phyloP scores from a whole-genome alignment of 73 alveolate species.

The Halteria grandinella region DNA sequence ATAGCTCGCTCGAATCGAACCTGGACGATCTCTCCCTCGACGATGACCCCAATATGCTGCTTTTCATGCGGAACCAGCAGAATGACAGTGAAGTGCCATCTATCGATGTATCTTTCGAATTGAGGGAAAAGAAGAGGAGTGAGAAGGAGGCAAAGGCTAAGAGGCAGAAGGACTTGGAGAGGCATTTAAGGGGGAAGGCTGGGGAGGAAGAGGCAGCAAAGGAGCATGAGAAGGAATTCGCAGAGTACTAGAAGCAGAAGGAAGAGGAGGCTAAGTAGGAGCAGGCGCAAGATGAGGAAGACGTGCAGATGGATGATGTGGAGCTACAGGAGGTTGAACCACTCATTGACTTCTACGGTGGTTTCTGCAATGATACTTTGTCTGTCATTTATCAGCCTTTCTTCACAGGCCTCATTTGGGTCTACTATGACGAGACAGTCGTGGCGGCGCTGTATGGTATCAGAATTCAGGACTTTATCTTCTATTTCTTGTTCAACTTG shows the following conservation, averaged over 20 bases:
- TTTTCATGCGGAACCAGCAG: not conserved
- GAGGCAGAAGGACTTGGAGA: constrained; percentile 2
- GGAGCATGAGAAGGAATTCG: constrained; percentile 36
- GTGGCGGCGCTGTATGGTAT: constrained; percentile 79
- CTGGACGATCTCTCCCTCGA: constrained; percentile 5
- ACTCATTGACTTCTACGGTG: constrained; percentile 46
- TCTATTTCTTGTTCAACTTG: constrained; percentile 80
- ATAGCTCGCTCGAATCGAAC: constrained; percentile 1
- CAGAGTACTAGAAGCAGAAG: constrained; percentile 17
- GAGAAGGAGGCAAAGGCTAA: constrained; percentile 28
- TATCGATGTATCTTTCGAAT: constrained; percentile 13
- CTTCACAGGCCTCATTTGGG: constrained; percentile 75
- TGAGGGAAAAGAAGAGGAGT: too few species aligned
- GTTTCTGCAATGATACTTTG: constrained; percentile 67
- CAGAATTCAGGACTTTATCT: constrained; percentile 70
- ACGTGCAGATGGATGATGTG: constrained; percentile 56
- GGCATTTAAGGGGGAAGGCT: not conserved
- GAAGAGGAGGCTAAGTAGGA: constrained; percentile 14
- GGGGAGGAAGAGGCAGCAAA: constrained; percentile 3
- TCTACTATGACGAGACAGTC: constrained; percentile 81
- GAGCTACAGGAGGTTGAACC: constrained; percentile 77
- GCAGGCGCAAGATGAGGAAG: constrained; percentile 55
- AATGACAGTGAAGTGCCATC: constrained; percentile 30
- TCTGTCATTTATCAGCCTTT: constrained; percentile 60
- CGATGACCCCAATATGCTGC: constrained; percentile 14